These are phyloP conservation scores for Pleurotus giganteus DNA, from an alignment of 768 basidiomycete genomes.

Conservation along the genomic window DNA sequence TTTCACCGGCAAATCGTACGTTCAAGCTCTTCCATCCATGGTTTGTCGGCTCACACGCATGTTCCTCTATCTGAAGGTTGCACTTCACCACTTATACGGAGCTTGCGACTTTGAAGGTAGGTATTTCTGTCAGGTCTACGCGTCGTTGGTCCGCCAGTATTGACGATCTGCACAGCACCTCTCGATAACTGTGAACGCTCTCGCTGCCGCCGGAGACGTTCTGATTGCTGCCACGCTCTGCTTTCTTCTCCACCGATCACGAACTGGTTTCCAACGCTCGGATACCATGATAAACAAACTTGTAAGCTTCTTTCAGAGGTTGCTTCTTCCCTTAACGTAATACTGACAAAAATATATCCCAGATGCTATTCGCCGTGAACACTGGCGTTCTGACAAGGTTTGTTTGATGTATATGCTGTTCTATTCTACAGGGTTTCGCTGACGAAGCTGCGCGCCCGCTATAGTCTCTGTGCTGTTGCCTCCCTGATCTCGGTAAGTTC, in stretches of 20 bases:
- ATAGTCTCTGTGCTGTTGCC: constrained; percentile 43
- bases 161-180: constrained; percentile 29
- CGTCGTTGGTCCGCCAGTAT: background rate
- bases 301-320: constrained; percentile 21
- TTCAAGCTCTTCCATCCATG: background rate
- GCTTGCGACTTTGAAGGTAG: constrained; percentile 31
- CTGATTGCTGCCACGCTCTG: constrained; percentile 49
- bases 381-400: constrained; percentile 39
- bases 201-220: constrained; percentile 45
- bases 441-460: too few relatives aligned
- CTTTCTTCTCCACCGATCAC: constrained; percentile 40
- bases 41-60: background rate
- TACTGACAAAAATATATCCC: background rate
- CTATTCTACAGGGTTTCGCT: constrained; percentile 34
- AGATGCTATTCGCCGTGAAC: constrained; percentile 58
- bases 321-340: background rate
- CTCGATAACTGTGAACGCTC: constrained; percentile 50
- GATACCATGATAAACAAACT: constrained; percentile 52
- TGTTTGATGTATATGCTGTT: constrained; percentile 14
- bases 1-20: constrained; percentile 42
- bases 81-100: constrained; percentile 34
- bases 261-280: constrained; percentile 53
- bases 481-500: constrained; percentile 44
- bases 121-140: too few relatives aligned
- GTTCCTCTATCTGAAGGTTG: constrained; percentile 23